Evolutionary conservation across 2,329 filamentous ascomycete genomes (phyloP), one percentile per base, ranked within the genome.

Genomic region (Colletotrichum echinochloae): DNA sequence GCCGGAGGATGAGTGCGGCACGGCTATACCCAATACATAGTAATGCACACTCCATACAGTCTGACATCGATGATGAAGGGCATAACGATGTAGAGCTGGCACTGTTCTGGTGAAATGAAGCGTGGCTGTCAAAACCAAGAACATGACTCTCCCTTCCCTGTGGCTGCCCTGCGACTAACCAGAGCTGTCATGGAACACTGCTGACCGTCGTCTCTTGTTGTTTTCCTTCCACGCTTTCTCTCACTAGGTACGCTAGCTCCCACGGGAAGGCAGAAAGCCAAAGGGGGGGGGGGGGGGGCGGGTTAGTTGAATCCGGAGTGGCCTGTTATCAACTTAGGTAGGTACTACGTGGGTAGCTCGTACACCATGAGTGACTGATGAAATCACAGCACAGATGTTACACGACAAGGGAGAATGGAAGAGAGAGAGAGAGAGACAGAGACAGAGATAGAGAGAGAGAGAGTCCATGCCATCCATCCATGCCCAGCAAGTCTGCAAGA

Each of bases 31-130:
- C n/a, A n/a, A n/a, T n/a, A n/a, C n/a, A n/a, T n/a, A n/a, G 64
- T 41, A 60, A 39, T 51, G 41, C 41, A 56, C 18, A 16, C 28
- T 33, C 60, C 41, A 62, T 62, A 51, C 57, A 67, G 44, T 52
- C 67, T 62, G 57, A 62, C 63, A 70, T 61, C 35, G 30, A 30
- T 37, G 14, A 20, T 46, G n/a, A 28, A 59, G 28, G 54, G 37
- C 55, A 46, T 30, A 35, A 33, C 41, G n/a, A n/a, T n/a, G n/a
- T 9, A 33, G 30, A 18, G 14, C 23, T 52, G 23, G 33, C 35
- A 35, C 49, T 30, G n/a, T 41, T 23, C 23, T 11, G 60, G 60
- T 20, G 44, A 52, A 62, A 51, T 41, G 60, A 62, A 35, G 46
- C 23, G 39, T 9, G 11, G 28, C 16, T 23, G 33, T 48, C 44